Conservation (phyloP, 129 eudicot genomes). For the Rutidosis leptorrhynchoides region DNA sequence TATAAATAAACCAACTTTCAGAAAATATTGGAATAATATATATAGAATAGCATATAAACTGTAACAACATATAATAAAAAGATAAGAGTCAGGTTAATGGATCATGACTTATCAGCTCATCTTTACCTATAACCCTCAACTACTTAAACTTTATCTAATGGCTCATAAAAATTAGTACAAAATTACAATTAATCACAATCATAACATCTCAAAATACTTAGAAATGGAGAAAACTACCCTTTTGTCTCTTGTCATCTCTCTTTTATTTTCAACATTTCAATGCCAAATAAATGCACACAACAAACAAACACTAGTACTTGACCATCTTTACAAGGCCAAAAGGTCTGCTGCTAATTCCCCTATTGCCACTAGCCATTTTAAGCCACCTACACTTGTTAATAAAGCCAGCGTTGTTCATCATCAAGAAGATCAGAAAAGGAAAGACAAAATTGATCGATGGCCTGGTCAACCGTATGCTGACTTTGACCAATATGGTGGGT, state of each 20-base stretch:
- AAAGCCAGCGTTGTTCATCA: slow-evolving; percentile 12
- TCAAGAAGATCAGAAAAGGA: slow-evolving; percentile 46
- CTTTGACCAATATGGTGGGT: slow-evolving; percentile 76
- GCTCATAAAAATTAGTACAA: background rate
- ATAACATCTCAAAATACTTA: background rate
- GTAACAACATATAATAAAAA: no score
- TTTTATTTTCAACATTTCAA: slow-evolving; percentile 27
- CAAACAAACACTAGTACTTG: slow-evolving; percentile 43
- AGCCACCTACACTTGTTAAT: slow-evolving; percentile 19
- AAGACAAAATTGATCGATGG: slow-evolving; percentile 49
- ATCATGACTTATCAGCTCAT: slow-evolving; percentile 9
- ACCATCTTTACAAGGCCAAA: slow-evolving; percentile 39
- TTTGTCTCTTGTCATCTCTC: slow-evolving; percentile 13
- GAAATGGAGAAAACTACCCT: slow-evolving; percentile 20
- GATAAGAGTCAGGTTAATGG: no score
- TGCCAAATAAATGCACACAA: slow-evolving; percentile 24
- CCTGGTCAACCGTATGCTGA: slow-evolving; percentile 72
- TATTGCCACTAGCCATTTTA: slow-evolving; percentile 41
- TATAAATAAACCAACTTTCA: no score
- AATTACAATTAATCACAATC: background rate
- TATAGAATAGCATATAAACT: no score
- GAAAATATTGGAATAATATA: no score
- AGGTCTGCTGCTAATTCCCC: slow-evolving; percentile 3
- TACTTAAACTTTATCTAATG: background rate
- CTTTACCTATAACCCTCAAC: slow-evolving; percentile 5